Evolutionary conservation across 2,329 filamentous ascomycete genomes (phyloP), one percentile per base, ranked within the genome.

Genomic region (Aspergillus quadricinctus): DNA sequence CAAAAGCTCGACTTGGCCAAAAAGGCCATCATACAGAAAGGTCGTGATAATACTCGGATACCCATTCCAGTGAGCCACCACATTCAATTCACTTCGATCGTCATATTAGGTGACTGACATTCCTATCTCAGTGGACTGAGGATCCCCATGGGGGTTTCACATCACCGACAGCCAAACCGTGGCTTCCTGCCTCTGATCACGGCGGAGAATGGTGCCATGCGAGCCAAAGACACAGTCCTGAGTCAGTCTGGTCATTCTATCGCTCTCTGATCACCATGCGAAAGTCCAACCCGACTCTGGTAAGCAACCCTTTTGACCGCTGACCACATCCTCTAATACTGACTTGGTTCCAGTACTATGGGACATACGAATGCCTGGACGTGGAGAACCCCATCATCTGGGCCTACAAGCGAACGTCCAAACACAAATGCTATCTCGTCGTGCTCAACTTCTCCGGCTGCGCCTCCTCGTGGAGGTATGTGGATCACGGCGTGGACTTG

Each of bases 151-250:
- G 55, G 1, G 61, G 60, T 17, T 61, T 63, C 53, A 59, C 56
- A 11, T 53, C 51, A 35, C 56, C 56, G 9, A 57, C 54, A 17
- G 56, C 50, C n/a, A 50, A 63, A 31, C 84, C 86, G 2, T 89
- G 87, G 87, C 88, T 89, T 79, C 77, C 79, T 21, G 79, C 83
- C 29, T 83, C 87, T 65, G 80, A 84, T 58, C 80, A 83, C 64
- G 84, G 83, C 66, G 66, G 67, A 2, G 69, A 76, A 28, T 77
- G 85, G 73, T 89, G 89, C 65, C 84, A 82, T 29, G 78, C 77
- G 0, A 62, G 73, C 6, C 66, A 70, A 43, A 54, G 56, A 21
- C 37, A 54, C 25, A 57, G 63, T 49, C 54, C 56, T 2, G 54
- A 57, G 11, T 83, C 80, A 11, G 79, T 86, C 21, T 80, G 84